Evolutionary conservation across 2,329 filamentous ascomycete genomes (phyloP).

Genomic region (Stagonosporopsis cucurbitacearum): DNA sequence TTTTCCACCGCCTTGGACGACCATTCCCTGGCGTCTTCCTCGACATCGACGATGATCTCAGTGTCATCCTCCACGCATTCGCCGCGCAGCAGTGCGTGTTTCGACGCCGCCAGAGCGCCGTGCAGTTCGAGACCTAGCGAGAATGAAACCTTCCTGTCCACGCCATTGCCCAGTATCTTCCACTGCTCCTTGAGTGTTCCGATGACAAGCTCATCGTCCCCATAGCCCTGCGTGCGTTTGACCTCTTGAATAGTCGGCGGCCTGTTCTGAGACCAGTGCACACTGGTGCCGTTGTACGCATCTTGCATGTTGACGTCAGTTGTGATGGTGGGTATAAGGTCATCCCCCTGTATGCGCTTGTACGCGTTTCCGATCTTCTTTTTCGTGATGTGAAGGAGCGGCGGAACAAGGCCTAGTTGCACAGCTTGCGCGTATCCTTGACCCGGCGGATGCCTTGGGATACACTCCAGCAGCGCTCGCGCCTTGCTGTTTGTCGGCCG

Average conservation of each 20-base stretch:
- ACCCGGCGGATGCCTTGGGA: slow-evolving; percentile 63
- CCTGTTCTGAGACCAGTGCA: slow-evolving; percentile 73
- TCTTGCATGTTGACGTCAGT: slow-evolving; percentile 62
- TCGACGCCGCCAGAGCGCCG: neutral
- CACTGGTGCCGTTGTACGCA: slow-evolving; percentile 58
- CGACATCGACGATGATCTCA: neutral
- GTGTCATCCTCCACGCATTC: neutral
- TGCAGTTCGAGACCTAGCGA: slow-evolving; percentile 63
- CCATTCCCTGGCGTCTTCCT: neutral
- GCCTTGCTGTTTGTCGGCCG: slow-evolving; percentile 23
- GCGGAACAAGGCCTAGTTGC: slow-evolving; percentile 48
- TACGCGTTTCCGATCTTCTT: slow-evolving; percentile 50
- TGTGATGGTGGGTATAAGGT: slow-evolving; percentile 68
- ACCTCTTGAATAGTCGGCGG: slow-evolving; percentile 70
- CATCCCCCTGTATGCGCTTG: slow-evolving; percentile 59
- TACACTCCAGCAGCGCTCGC: slow-evolving; percentile 59
- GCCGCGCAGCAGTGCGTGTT: too few species aligned
- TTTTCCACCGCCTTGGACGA: neutral
- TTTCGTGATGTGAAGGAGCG: slow-evolving; percentile 27
- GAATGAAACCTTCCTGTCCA: slow-evolving; percentile 71
- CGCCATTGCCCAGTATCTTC: slow-evolving; percentile 77
- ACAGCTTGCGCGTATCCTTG: slow-evolving; percentile 37
- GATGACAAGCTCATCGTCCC: slow-evolving; percentile 72
- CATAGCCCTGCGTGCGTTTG: slow-evolving; percentile 72
- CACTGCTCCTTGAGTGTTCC: slow-evolving; percentile 64